These are phyloP conservation scores for Cyberlindnera mrakii DNA, from an alignment of 805 yeast genomes.

Conservation along the genomic window DNA sequence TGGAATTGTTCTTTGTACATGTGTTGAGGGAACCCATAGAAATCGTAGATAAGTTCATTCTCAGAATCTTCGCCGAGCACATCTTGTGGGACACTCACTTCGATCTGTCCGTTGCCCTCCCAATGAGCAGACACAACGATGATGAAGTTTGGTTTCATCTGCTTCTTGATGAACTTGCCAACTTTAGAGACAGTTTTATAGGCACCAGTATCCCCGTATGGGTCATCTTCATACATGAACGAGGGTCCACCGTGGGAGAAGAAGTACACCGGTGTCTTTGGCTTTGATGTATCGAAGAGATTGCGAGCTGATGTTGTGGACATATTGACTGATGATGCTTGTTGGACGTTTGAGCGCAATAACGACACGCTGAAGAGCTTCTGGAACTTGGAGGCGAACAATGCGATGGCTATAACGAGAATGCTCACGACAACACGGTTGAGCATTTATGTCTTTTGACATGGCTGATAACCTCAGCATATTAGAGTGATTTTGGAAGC, in stretches of 20 bases:
- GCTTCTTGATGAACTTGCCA: constrained; percentile 45
- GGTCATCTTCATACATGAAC: constrained; percentile 52
- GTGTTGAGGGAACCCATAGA: constrained; percentile 62
- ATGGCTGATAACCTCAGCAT: too few species aligned
- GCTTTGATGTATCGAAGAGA: constrained; percentile 13
- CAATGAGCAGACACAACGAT: constrained; percentile 74
- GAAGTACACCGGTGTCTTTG: constrained; percentile 52
- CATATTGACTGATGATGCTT: not conserved
- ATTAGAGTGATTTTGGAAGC: too few species aligned
- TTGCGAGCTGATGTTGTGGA: not conserved
- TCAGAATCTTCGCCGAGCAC: constrained; percentile 22
- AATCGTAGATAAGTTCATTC: constrained; percentile 64
- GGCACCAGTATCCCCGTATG: constrained; percentile 51
- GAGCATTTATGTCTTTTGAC: too few species aligned
- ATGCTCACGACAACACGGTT: constrained; percentile 4
- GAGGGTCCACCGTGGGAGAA: constrained; percentile 85
- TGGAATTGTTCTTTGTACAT: constrained; percentile 62
- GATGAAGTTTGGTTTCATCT: constrained; percentile 57
- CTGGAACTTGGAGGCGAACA: constrained; percentile 14
- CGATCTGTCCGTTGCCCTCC: constrained; percentile 48
- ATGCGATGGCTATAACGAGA: constrained; percentile 8
- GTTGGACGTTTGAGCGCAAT: not conserved
- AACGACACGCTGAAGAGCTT: not conserved
- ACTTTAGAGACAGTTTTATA: constrained; percentile 41
- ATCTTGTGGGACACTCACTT: constrained; percentile 40